Evolutionary conservation across 2,329 filamentous ascomycete species (phyloP).

Genomic region (Fusarium kyushuense): DNA sequence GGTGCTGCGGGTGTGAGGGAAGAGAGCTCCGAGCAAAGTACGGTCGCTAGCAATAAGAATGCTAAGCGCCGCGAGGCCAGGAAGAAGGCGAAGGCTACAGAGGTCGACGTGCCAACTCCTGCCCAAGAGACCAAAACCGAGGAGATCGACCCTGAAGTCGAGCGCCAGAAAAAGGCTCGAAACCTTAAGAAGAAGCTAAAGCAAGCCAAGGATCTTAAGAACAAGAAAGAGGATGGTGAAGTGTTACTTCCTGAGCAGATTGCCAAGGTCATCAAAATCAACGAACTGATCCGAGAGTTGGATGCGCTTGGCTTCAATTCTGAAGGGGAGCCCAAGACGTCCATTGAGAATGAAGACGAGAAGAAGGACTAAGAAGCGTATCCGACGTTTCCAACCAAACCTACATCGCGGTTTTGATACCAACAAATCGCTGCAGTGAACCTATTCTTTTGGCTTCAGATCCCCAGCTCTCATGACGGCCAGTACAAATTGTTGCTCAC

Average conservation of each 20-base stretch:
- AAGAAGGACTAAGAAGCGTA: constrained; percentile 42
- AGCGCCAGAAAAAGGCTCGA: constrained; percentile 92
- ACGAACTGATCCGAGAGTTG: constrained; percentile 89
- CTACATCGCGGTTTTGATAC: not conserved
- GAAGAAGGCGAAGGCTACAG: constrained; percentile 68
- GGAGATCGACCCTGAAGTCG: constrained; percentile 74
- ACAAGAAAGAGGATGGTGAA: constrained; percentile 90
- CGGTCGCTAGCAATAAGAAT: constrained; percentile 80
- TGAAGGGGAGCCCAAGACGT: constrained; percentile 71
- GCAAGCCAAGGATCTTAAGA: constrained; percentile 89
- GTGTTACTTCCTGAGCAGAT: constrained; percentile 91
- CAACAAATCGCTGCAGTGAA: not conserved
- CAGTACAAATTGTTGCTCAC: not conserved
- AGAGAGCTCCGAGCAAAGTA: constrained; percentile 60
- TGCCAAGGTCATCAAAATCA: constrained; percentile 97
- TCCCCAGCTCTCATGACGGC: not conserved
- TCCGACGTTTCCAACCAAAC: not conserved
- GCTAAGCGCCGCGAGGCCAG: constrained; percentile 76
- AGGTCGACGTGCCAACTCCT: constrained; percentile 61
- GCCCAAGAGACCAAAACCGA: constrained; percentile 52
- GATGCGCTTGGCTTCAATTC: constrained; percentile 85
- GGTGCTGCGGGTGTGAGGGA: constrained; percentile 74
- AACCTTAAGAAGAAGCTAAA: constrained; percentile 95
- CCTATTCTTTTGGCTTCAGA: not conserved
- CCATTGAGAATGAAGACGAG: constrained; percentile 22